Evolutionary conservation across 768 basidiomycete genomes (phyloP), one percentile per base, ranked within the genome.

Genomic region (Russula compacta): DNA sequence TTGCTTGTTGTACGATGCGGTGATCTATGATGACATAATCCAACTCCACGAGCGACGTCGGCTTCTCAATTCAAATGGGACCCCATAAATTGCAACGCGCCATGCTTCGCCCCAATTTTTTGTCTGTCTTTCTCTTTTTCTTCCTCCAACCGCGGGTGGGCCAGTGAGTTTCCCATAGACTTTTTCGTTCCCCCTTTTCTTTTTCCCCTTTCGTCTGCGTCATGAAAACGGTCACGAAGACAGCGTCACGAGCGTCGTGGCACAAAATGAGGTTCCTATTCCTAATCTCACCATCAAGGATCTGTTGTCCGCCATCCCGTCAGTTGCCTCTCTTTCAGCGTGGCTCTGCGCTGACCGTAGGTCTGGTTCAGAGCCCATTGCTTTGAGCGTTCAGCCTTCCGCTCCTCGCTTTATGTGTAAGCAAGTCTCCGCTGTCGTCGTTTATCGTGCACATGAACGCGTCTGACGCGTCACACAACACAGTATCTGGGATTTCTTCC

Each of bases 241-340:
- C 36, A 60, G 60, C 32, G 62, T 61, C 39, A 66, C 65, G 36
- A 56, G 43, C 53, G 65, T 59, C 57, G 69, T 79, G 51, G 77
- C 85, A 62, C 88, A 89, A 74, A 79, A 75, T 46, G 77, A 80
- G 51, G 81, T 82, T 61, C 69, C 80, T 32, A 88, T 95, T 64
- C 93, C 93, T 21, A 86, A 92, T 77, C 81, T 92, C 64, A 80
- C 89, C 42, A 81, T 95, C 73, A 97, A 95, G 77, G 89, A 97
- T 68, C 71, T 95, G 67, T 79, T 95, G 54, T 81, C 81, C 49
- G 83, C 80, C 17, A 94, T 97, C 70, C 94, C 94, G 83, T 90
- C 69, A 64, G 86, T 79, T 35, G n/a, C 47, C 63, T 58, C 46
- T 64, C 21, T 51, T 35, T 4, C 35, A 15, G 24, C 21, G 1